These are phyloP conservation scores for Aspergillus intermedius DNA, from an alignment of 2,329 filamentous ascomycete genomes.

Conservation along the genomic window DNA sequence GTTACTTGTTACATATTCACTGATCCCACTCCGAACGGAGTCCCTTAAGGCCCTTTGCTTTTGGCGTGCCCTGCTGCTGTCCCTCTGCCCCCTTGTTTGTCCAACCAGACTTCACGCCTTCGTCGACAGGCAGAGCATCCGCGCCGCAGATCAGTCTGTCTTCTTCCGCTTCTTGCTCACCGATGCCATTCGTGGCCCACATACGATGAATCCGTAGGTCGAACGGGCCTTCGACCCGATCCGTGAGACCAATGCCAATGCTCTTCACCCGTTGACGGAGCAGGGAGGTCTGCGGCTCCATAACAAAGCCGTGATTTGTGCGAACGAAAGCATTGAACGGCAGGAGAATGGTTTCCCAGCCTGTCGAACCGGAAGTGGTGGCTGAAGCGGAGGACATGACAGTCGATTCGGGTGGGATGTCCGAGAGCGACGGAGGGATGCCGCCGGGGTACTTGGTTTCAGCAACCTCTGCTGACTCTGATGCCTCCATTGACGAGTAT, in stretches of 20 bases:
- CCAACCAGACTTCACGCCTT: slow-evolving; percentile 28
- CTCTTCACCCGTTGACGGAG: slow-evolving; percentile 77
- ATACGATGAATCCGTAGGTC: slow-evolving; percentile 77
- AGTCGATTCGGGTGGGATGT: slow-evolving; percentile 30
- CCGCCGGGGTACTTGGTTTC: slow-evolving; percentile 21
- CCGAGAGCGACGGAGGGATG: slow-evolving; percentile 32
- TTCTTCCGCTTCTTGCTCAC: slow-evolving; percentile 34
- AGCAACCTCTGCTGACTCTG: slow-evolving; percentile 16
- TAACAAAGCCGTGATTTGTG: slow-evolving; percentile 84
- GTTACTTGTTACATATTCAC: background rate
- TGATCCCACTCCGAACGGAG: slow-evolving; percentile 31
- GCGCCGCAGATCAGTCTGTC: slow-evolving; percentile 35
- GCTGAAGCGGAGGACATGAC: slow-evolving; percentile 26
- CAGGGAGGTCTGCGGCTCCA: slow-evolving; percentile 89
- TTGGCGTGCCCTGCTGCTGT: slow-evolving; percentile 12
- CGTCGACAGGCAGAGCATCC: slow-evolving; percentile 32
- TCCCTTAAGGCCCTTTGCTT: slow-evolving; percentile 29
- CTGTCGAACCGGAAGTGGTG: slow-evolving; percentile 61
- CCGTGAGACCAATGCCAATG: slow-evolving; percentile 81
- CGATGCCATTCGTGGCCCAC: slow-evolving; percentile 78
- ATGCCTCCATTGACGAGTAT: slow-evolving; percentile 9
- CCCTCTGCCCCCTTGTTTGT: slow-evolving; percentile 5
- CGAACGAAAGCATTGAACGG: slow-evolving; percentile 89
- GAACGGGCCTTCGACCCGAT: slow-evolving; percentile 81
- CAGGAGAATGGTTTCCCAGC: slow-evolving; percentile 94